These are phyloP conservation scores for Taphrina populina DNA, from an alignment of 1,139 yeast genomes.

Conservation along the genomic window DNA sequence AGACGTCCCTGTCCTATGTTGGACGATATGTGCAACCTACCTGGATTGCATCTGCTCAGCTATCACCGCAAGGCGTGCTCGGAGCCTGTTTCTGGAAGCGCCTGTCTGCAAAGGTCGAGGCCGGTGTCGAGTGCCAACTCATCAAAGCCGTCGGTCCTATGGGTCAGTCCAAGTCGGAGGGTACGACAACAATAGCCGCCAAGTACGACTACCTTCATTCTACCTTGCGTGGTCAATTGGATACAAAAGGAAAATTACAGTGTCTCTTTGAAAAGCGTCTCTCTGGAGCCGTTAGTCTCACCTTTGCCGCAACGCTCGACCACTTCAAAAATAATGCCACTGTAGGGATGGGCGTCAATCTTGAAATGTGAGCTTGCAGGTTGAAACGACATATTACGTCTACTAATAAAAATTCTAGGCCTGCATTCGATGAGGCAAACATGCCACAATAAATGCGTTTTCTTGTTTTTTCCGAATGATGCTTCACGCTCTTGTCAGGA, in stretches of 20 bases:
- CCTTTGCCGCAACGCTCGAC: conserved; percentile 93
- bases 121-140: conserved; percentile 89
- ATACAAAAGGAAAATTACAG: conserved; percentile 84
- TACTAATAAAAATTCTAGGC: conserved; percentile 3
- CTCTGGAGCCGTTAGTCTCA: conserved; percentile 82
- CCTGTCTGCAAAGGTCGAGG: conserved; percentile 89
- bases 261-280: conserved; percentile 91
- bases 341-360: conserved; percentile 91
- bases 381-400: conserved; percentile 57
- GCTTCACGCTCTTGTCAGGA: too few relatives aligned
- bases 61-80: conserved; percentile 43
- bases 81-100: conserved; percentile 95
- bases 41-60: conserved; percentile 93
- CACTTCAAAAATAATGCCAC: conserved; percentile 80
- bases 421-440: conserved; percentile 17
- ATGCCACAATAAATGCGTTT: conserved; percentile 2
- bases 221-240: conserved; percentile 91
- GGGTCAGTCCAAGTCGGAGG: conserved; percentile 87
- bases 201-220: conserved; percentile 97
- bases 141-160: conserved; percentile 67
- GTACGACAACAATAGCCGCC: conserved; percentile 91
- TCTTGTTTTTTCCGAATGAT: too few relatives aligned
- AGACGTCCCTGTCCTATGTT: conserved; percentile 85
- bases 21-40: conserved; percentile 83
- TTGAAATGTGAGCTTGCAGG: conserved; percentile 55